Conservation (phyloP, 768 basidiomycete species). For the Pleurotus salmoneostramineus region DNA sequence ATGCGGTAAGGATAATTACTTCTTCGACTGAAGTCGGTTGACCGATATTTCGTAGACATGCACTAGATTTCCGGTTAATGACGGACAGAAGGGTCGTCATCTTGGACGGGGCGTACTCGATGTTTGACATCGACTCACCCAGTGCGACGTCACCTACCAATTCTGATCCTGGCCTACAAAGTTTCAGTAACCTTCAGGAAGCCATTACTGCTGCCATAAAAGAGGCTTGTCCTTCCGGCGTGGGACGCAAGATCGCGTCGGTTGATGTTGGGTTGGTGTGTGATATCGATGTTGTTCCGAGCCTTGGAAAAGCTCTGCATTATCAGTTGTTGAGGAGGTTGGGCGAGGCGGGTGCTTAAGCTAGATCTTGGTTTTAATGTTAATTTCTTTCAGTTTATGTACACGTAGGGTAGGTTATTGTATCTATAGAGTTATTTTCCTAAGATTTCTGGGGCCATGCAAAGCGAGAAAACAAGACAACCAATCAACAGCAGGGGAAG, state of each 20-base stretch:
- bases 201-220: constrained; percentile 49
- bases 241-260: constrained; percentile 41
- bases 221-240: constrained; percentile 26
- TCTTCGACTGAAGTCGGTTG: not conserved
- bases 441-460: too few relatives aligned
- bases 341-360: too few relatives aligned
- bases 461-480: too few relatives aligned
- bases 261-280: constrained; percentile 67
- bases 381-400: constrained; percentile 10
- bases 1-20: constrained; percentile 40
- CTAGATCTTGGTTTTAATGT: constrained; percentile 4
- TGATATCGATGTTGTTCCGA: constrained; percentile 39
- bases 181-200: constrained; percentile 56
- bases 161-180: constrained; percentile 37
- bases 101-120: constrained; percentile 67
- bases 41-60: constrained; percentile 43
- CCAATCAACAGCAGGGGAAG: too few relatives aligned
- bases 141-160: constrained; percentile 12
- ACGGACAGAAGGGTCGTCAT: constrained; percentile 60
- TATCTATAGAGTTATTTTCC: constrained; percentile 5
- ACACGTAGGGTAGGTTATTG: not conserved
- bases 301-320: constrained; percentile 48
- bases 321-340: constrained; percentile 28
- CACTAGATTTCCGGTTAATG: constrained; percentile 78
- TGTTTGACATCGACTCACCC: constrained; percentile 31